Percentiles rank a stretch among this genome's conserved stretches.
Conservation (phyloP, 176 grass and related monocot genomes). For the Microstegium vimineum region DNA sequence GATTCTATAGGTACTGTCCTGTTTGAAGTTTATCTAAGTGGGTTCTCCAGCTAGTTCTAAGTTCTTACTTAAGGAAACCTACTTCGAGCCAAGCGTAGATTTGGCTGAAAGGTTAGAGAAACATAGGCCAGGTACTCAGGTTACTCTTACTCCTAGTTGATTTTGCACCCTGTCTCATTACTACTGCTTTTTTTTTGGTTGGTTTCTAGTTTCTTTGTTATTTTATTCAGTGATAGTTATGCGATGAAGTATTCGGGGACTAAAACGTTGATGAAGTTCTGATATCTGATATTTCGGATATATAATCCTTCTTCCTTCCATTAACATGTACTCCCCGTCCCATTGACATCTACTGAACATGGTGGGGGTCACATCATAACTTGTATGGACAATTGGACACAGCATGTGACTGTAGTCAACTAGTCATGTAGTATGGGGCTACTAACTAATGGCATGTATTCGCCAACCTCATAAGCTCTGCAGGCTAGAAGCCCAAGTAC, state of each 20-base stretch:
- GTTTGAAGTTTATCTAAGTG: background rate
- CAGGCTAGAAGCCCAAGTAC: background rate
- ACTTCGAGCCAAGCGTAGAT: background rate
- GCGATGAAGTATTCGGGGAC: background rate
- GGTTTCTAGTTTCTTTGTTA: background rate
- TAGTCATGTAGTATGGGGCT: background rate
- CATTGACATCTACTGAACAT: too few species aligned
- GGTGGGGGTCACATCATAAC: conserved; percentile 17
- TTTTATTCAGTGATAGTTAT: background rate
- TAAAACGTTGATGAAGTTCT: background rate
- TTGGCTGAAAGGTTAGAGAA: background rate
- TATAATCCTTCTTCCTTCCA: conserved; percentile 8
- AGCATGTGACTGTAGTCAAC: conserved; percentile 4
- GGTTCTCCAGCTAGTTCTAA: background rate
- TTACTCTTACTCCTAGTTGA: background rate
- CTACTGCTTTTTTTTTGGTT: background rate
- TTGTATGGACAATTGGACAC: conserved; percentile 3
- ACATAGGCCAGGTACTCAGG: background rate
- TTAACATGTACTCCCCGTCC: conserved; percentile 18
- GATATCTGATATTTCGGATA: background rate
- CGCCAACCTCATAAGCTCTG: background rate
- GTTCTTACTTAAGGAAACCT: background rate
- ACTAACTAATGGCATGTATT: conserved; percentile 26
- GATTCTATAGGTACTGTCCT: background rate
- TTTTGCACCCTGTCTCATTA: background rate